Evolutionary conservation across 139 green algal species (phyloP), one percentile per base, ranked within the genome.

Genomic region (Spirogloea muscicola): DNA sequence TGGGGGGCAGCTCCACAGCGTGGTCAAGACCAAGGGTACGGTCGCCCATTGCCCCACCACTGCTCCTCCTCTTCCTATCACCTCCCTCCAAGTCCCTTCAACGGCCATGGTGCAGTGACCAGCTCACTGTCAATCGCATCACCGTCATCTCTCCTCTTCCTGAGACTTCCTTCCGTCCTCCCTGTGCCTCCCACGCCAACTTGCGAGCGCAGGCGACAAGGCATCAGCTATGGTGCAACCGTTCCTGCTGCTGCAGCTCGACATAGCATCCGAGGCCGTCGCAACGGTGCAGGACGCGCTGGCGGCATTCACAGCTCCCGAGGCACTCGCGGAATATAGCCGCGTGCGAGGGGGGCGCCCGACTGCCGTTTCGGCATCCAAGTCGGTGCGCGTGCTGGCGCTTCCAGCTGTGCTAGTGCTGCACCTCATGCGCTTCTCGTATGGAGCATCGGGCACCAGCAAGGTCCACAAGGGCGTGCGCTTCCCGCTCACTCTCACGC

Each of bases 231-330:
- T 68, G 16, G 68, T 82, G 41, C 68, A 82, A 60, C 75, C 75
- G 31, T 82, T 82, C 62, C 34, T 49, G n/a, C 6, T 81, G 41
- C 46, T 82, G n/a, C 75, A 80, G 69, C 33, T 82, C n/a, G 68
- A 80, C 69, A 82, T 82, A 31, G 29, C 44, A 36, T 25, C 75
- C n/a, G 75, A 82, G 21, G 39, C 21, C 16, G 58, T 82, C 9
- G 21, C 29, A 31, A 63, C 51, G 0, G 57, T 82, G 40, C 68
- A 82, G 46, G 69, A 82, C 27, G 75, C 75, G 6, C 34, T 82
- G 5, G 27, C 60, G 21, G 25, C 40, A 6, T 64, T 82, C 31
- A 38, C 75, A 9, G 42, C 55, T 1, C 75, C 68, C 0, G 75
- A 82, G 39, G 36, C 57, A 13, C 16, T 82, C 9, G 75, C 80